Percentiles rank a stretch among this genome's conserved stretches.
Conservation (phyloP, 345 rosid species). For the Odontarrhena argentea region DNA sequence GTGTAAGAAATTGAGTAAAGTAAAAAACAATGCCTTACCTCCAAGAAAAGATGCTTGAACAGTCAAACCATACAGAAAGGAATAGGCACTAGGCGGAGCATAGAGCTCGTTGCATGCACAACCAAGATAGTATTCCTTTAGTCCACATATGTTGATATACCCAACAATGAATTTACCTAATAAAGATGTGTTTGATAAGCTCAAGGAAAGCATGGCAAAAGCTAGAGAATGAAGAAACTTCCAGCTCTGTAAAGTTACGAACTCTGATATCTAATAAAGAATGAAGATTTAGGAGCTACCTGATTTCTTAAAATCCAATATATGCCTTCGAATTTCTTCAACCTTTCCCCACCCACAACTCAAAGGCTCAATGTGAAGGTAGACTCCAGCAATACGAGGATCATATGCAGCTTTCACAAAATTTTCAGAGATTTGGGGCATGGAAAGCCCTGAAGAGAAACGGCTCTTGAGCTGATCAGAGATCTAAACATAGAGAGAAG, state of each 20-base stretch:
- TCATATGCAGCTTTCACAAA: conserved; percentile 86
- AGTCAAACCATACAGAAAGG: conserved; percentile 81
- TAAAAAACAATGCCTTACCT: conserved; percentile 53
- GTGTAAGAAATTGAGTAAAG: conserved; percentile 6
- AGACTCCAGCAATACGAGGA: conserved; percentile 87
- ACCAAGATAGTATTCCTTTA: conserved; percentile 88
- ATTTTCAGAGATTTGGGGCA: conserved; percentile 90
- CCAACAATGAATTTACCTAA: conserved; percentile 85
- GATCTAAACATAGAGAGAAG: conserved; percentile 59
- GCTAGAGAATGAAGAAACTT: conserved; percentile 4
- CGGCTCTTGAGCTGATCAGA: conserved; percentile 93
- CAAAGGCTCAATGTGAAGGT: conserved; percentile 84
- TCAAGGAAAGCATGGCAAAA: neutral
- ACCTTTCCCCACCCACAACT: conserved; percentile 96
- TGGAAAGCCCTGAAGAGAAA: conserved; percentile 78
- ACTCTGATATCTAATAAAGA: neutral
- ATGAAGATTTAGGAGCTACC: conserved; percentile 47
- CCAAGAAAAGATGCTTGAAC: conserved; percentile 88
- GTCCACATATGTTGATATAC: conserved; percentile 72
- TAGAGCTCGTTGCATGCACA: conserved; percentile 85
- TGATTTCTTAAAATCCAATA: conserved; percentile 87
- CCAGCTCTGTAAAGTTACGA: neutral
- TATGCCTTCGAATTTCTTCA: conserved; percentile 85
- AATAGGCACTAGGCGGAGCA: conserved; percentile 95
- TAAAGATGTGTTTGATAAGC: conserved; percentile 26